These are phyloP conservation scores for Botrytis pseudocinerea DNA, from an alignment of 2,329 filamentous ascomycete species.

Conservation along the genomic window DNA sequence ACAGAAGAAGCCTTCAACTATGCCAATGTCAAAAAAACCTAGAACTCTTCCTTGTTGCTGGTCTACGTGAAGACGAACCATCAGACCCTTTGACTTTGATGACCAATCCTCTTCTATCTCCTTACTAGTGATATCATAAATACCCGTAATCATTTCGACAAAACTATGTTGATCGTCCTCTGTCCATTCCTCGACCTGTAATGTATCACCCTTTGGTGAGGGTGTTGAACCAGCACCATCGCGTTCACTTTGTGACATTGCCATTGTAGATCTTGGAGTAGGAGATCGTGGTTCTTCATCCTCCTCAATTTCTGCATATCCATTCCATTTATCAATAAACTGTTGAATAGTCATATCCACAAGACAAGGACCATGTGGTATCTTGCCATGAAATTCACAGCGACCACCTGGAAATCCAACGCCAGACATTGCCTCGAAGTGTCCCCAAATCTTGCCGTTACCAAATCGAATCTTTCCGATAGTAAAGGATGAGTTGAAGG, in stretches of 20 bases:
- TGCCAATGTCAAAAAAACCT: conserved; percentile 4
- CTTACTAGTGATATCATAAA: conserved; percentile 12
- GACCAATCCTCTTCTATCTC: conserved; percentile 14
- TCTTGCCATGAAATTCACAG: conserved; percentile 14
- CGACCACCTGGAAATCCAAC: neutral
- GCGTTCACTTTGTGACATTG: neutral
- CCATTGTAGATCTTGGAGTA: neutral
- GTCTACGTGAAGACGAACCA: conserved; percentile 10
- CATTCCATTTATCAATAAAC: conserved; percentile 16
- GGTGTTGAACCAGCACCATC: neutral
- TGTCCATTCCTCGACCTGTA: neutral
- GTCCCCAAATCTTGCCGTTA: conserved; percentile 13
- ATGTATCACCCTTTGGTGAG: neutral
- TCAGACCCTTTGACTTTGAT: neutral
- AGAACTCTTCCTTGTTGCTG: neutral
- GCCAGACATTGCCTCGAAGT: conserved; percentile 12
- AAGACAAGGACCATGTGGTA: conserved; percentile 10
- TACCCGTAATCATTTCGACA: neutral
- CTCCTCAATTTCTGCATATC: conserved; percentile 12
- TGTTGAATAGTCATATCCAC: conserved; percentile 14
- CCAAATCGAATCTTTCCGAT: conserved; percentile 13
- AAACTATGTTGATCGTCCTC: neutral
- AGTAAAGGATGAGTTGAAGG: neutral
- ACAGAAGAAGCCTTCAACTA: conserved; percentile 5
- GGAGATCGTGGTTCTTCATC: conserved; percentile 14